phyloP scores from a whole-genome alignment of 176 grass and related monocot species.

The Oryza meyeriana region DNA sequence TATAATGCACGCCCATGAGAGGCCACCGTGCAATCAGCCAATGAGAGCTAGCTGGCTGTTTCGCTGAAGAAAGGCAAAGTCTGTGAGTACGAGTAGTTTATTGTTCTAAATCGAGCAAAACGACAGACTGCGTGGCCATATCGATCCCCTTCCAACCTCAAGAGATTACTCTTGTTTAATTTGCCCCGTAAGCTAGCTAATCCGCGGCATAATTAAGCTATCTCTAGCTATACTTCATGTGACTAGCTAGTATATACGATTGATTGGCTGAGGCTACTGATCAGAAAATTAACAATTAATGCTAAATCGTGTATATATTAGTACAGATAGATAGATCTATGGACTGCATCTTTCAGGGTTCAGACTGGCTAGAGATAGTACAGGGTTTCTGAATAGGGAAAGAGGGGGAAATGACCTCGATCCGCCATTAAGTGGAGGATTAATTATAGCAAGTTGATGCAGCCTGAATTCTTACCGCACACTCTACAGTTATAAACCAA shows the following conservation, averaged over 20 bases:
- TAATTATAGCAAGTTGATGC: not conserved
- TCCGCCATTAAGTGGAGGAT: not conserved
- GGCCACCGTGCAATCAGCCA: not conserved
- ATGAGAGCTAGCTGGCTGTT: not conserved
- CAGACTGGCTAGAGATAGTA: too few species aligned
- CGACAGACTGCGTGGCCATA: not conserved
- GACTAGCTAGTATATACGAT: not conserved
- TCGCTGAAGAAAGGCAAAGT: not conserved
- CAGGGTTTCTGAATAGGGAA: conserved; percentile 6
- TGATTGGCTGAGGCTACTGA: not conserved
- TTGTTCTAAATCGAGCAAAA: conserved; percentile 11
- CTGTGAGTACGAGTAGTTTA: not conserved
- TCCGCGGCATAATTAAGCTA: not conserved
- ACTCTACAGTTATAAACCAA: not conserved
- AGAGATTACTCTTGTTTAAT: not conserved
- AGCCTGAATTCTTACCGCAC: not conserved
- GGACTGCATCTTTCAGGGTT: not conserved
- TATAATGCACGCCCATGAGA: conserved; percentile 8
- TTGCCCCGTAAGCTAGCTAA: not conserved
- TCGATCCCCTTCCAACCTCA: not conserved
- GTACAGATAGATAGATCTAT: not conserved
- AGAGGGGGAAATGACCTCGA: not conserved
- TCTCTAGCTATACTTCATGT: not conserved
- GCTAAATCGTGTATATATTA: not conserved
- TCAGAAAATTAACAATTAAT: not conserved